These are phyloP conservation scores for Taphrina communis DNA, from an alignment of 1,139 yeast genomes.

Conservation along the genomic window DNA sequence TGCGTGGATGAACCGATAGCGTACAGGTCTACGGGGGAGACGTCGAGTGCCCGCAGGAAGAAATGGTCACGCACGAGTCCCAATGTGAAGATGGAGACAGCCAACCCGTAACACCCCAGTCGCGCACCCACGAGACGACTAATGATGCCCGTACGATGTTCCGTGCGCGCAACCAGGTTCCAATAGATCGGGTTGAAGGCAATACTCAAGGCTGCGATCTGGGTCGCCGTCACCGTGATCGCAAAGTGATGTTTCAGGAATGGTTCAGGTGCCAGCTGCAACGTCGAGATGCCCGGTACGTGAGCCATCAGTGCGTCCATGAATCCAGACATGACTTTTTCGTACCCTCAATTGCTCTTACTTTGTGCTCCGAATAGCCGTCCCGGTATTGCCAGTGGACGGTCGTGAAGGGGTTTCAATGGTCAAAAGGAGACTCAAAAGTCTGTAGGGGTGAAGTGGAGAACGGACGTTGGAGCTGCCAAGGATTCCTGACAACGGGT, in stretches of 20 bases:
- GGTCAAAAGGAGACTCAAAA: too few relatives aligned
- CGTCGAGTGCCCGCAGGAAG: constrained; percentile 64
- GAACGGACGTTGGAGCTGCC: too few relatives aligned
- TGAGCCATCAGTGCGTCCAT: neutral
- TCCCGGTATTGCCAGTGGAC: too few relatives aligned
- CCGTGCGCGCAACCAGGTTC: constrained; percentile 89
- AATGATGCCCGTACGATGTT: constrained; percentile 76
- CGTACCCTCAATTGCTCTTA: neutral
- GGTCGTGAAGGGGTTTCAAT: too few relatives aligned
- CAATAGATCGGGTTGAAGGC: constrained; percentile 93
- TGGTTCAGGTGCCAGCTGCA: too few relatives aligned
- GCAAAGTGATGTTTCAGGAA: neutral
- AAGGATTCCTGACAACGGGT: too few relatives aligned
- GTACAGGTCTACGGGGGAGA: constrained; percentile 5
- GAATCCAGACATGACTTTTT: neutral
- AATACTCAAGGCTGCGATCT: constrained; percentile 59
- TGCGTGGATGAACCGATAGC: constrained; percentile 49
- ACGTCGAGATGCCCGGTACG: neutral
- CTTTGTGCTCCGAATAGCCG: too few relatives aligned
- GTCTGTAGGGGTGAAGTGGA: too few relatives aligned
- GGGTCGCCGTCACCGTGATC: neutral
- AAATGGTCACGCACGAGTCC: constrained; percentile 82
- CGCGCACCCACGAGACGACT: constrained; percentile 71
- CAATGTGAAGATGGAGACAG: constrained; percentile 77
- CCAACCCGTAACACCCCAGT: constrained; percentile 82